Conservation (phyloP, 768 basidiomycete genomes). For the Filobasidium wieringae region DNA sequence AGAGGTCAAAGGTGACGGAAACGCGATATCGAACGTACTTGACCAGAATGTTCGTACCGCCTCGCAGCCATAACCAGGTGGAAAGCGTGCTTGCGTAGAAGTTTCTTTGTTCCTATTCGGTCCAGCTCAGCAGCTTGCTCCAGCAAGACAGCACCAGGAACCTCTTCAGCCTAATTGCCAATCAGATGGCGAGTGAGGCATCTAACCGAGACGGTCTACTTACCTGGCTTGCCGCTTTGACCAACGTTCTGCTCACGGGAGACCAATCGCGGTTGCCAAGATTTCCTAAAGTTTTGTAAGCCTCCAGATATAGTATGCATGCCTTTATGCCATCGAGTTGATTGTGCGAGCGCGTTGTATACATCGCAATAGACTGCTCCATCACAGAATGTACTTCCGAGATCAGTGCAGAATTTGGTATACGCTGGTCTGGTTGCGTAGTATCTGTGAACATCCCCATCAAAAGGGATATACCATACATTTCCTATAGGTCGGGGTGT, state of each 20-base stretch:
- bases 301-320: slow-evolving; percentile 38
- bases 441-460: background rate
- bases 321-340: slow-evolving; percentile 35
- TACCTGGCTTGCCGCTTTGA: slow-evolving; percentile 11
- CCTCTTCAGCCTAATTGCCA: slow-evolving; percentile 37
- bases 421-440: background rate
- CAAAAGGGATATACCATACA: slow-evolving; percentile 42
- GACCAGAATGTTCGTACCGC: slow-evolving; percentile 41
- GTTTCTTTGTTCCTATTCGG: slow-evolving; percentile 17
- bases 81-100: slow-evolving; percentile 33
- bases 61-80: slow-evolving; percentile 40
- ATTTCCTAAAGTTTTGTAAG: slow-evolving; percentile 26
- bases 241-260: slow-evolving; percentile 27
- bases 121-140: slow-evolving; percentile 41
- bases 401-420: slow-evolving; percentile 25
- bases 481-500: slow-evolving; percentile 49
- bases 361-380: slow-evolving; percentile 31
- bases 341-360: slow-evolving; percentile 19
- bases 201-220: background rate
- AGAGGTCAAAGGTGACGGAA: background rate
- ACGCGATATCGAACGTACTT: slow-evolving; percentile 24
- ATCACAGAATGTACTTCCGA: slow-evolving; percentile 34
- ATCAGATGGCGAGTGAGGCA: background rate
- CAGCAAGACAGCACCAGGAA: slow-evolving; percentile 41
- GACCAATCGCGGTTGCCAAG: slow-evolving; percentile 19